Percentiles rank a stretch among this genome's conserved stretches.
Evolutionary conservation across 176 grass and related monocot genomes (phyloP).

Genomic region (Coix lacrymajobi): DNA sequence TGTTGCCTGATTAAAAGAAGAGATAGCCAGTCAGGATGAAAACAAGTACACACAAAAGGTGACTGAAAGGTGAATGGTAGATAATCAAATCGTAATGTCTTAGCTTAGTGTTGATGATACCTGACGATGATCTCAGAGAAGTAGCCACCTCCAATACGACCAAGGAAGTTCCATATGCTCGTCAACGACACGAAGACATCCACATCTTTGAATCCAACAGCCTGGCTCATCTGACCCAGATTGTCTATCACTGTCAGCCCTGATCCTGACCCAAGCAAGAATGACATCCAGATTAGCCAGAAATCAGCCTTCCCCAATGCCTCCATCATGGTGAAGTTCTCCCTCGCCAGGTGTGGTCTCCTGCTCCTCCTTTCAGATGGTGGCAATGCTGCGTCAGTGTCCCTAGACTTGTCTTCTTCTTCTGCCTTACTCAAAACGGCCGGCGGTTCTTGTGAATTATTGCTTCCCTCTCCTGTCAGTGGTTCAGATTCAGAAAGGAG

Average conservation of each 20-base stretch:
- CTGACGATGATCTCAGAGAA: conserved; percentile 79
- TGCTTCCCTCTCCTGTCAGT: conserved; percentile 31
- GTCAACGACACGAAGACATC: conserved; percentile 74
- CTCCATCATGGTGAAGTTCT: conserved; percentile 78
- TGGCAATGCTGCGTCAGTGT: conserved; percentile 34
- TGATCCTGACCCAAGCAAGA: conserved; percentile 67
- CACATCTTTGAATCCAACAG: conserved; percentile 44
- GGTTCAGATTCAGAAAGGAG: conserved; percentile 22
- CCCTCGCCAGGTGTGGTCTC: conserved; percentile 47
- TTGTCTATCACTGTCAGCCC: conserved; percentile 82
- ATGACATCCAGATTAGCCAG: conserved; percentile 79
- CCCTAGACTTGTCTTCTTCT: conserved; percentile 47
- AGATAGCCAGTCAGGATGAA: not conserved
- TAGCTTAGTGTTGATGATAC: conserved; percentile 15
- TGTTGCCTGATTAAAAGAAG: conserved; percentile 34
- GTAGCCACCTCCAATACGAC: conserved; percentile 76
- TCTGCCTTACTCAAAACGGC: conserved; percentile 43
- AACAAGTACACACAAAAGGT: not conserved
- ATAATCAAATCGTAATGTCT: not conserved
- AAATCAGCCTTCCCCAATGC: conserved; percentile 72
- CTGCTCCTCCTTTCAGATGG: conserved; percentile 48
- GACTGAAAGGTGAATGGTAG: not conserved
- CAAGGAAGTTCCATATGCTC: conserved; percentile 93
- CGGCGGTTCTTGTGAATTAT: conserved; percentile 29
- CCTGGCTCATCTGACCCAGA: conserved; percentile 86